Base-by-base conservation (phyloP, 306 rosid genomes). In the Trifolium repens region DNA sequence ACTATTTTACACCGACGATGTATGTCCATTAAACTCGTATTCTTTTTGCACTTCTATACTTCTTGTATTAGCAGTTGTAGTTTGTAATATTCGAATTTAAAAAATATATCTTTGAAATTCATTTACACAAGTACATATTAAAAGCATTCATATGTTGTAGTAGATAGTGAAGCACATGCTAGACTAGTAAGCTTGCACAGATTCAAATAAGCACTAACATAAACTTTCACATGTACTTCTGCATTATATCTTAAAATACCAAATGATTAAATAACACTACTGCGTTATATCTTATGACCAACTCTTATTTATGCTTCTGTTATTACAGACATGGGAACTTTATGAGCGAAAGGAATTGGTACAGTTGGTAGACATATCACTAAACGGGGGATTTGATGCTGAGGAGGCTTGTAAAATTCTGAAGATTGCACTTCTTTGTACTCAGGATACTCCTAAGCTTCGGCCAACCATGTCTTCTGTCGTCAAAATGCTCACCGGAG, bases 381-480 rank as follows among this genome's bases (percentile, higher is more conserved):
- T 94, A 73, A 58, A 90, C 0, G 96, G 96, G 2, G 75, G 83
- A 11, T 94, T 91, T 30, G 91, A 94, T 2, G 89, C 83, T 0
- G 98, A 84, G 79, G 89, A 90, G 88, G 97, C 98, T 37, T 86
- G 94, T 71, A 85, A 66, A 2, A 79, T 89, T 76, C 82, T 94
- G 43, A 90, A 86, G 81, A 80, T 94, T 46, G 94, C 88, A 42
- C 96, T 94, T 68, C 93, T 94, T 15, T 94, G 98, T 82, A 89
- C 96, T 3, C 98, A 94, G 80, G 91, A 91, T 80, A 60, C 83
- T 32, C 93, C 92, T 5, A 91, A 88, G 81, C 91, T 84, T 66
- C 82, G 98, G 71, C 98, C 97, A 11, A 37, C 89, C 58, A 91
- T 94, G 97, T 82, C 98, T 42, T 75, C 88, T 0, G 98, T 90